Evolutionary conservation across 1,139 yeast genomes (phyloP).

Genomic region (Blastobotrys ciferrii): DNA sequence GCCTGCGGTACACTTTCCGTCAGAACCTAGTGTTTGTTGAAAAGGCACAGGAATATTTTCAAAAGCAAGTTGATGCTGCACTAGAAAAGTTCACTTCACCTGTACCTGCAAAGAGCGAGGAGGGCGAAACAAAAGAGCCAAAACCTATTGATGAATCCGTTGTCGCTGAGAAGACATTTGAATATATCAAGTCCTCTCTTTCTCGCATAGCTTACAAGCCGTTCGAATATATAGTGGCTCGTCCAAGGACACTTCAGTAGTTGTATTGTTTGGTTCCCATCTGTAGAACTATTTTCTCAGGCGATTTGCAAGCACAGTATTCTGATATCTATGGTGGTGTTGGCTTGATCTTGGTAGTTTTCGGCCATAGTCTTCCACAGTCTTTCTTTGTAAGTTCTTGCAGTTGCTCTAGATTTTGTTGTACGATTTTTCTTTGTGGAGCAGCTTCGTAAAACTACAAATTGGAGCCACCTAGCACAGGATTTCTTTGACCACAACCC

Average conservation of each 20-base stretch:
- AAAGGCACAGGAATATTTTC: conserved; percentile 8
- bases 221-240: conserved; percentile 46
- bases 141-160: conserved; percentile 29
- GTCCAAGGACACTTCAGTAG: conserved; percentile 46
- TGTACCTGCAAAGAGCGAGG: conserved; percentile 14
- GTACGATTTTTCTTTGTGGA: conserved; percentile 62
- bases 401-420: conserved; percentile 54
- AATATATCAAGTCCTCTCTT: conserved; percentile 23
- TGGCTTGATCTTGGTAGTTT: conserved; percentile 60
- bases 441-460: conserved; percentile 51
- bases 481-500: conserved; percentile 65
- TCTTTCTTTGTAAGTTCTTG: conserved; percentile 49
- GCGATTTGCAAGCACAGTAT: conserved; percentile 33
- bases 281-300: conserved; percentile 46
- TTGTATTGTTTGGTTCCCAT: conserved; percentile 64
- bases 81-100: conserved; percentile 1
- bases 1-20: conserved; percentile 68
- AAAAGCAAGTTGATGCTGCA: conserved; percentile 1
- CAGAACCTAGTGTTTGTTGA: conserved; percentile 9
- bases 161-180: conserved; percentile 29
- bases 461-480: conserved; percentile 66
- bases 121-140: conserved; percentile 26
- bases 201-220: conserved; percentile 27
- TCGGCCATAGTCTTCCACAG: conserved; percentile 68
- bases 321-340: conserved; percentile 40